A percentile compares a stretch with the other conserved stretches of the same genome.
phyloP scores from a whole-genome alignment of 805 yeast species.

The Kodamaea restingae region DNA sequence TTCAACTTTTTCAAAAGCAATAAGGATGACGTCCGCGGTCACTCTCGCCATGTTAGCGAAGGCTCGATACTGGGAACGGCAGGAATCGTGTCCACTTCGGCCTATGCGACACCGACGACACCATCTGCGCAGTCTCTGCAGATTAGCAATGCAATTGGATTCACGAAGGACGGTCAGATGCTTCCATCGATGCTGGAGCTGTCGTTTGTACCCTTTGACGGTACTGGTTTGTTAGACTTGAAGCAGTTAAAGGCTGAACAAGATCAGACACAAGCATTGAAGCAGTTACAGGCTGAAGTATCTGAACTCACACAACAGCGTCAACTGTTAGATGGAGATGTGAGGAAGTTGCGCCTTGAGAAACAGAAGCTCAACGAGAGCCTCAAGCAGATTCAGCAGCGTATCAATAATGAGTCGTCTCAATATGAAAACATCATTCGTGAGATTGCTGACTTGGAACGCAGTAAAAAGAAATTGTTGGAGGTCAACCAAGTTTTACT shows the following conservation, averaged over 20 bases:
- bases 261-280: not conserved
- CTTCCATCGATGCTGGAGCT: slow-evolving; percentile 1
- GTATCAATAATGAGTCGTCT: slow-evolving; percentile 38
- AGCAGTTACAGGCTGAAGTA: slow-evolving; percentile 3
- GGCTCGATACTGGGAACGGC: slow-evolving; percentile 24
- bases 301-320: slow-evolving; percentile 1
- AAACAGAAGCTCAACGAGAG: slow-evolving; percentile 27
- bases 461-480: slow-evolving; percentile 42
- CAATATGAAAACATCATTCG: slow-evolving; percentile 41
- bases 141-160: slow-evolving; percentile 5
- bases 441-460: slow-evolving; percentile 51
- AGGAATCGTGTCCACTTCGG: slow-evolving; percentile 18
- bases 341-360: slow-evolving; percentile 24
- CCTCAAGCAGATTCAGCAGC: slow-evolving; percentile 38
- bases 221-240: slow-evolving; percentile 1
- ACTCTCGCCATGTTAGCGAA: slow-evolving; percentile 38
- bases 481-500: slow-evolving; percentile 22
- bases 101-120: slow-evolving; percentile 44
- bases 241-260: slow-evolving; percentile 4
- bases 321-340: slow-evolving; percentile 3
- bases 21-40: slow-evolving; percentile 24
- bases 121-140: slow-evolving; percentile 18
- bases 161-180: slow-evolving; percentile 7
- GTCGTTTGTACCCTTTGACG: slow-evolving; percentile 4
- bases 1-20: slow-evolving; percentile 31